Evolutionary conservation across 225 moss, liverwort and hornwort genomes (phyloP).

Genomic region (Anthoceros angustus): DNA sequence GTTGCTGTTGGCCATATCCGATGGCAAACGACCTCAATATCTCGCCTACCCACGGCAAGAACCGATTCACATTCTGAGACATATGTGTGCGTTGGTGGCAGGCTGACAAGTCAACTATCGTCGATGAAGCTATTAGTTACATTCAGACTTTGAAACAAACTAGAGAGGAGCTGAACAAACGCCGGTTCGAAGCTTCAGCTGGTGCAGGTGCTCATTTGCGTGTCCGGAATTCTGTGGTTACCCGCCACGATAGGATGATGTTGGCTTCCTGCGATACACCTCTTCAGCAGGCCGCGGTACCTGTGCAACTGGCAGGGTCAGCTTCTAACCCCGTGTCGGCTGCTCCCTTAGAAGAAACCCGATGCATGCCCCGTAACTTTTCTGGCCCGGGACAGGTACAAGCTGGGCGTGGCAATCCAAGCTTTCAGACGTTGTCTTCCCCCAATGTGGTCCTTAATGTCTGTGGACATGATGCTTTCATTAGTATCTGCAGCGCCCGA

Average conservation of each 20-base stretch:
- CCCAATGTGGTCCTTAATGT: conserved; percentile 32
- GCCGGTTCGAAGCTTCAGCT: conserved; percentile 16
- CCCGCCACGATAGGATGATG: no score
- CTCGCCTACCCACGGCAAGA: no score
- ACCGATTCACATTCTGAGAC: no score
- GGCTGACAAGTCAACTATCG: conserved; percentile 45
- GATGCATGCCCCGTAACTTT: not conserved
- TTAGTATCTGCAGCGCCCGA: conserved; percentile 28
- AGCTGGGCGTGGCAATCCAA: not conserved
- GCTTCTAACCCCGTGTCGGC: not conserved
- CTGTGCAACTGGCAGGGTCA: not conserved
- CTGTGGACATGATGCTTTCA: conserved; percentile 29
- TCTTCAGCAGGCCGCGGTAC: no score
- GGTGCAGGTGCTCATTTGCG: not conserved
- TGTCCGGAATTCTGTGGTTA: no score
- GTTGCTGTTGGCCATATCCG: no score
- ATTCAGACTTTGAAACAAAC: conserved; percentile 27
- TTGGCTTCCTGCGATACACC: no score
- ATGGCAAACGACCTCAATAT: no score
- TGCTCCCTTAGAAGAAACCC: not conserved
- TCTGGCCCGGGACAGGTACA: conserved; percentile 10
- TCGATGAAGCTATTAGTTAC: conserved; percentile 38
- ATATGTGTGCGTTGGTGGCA: not conserved
- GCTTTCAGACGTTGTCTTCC: conserved; percentile 24
- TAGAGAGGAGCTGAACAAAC: conserved; percentile 28